Percentiles rank a stretch among this genome's conserved stretches.
phyloP scores from a whole-genome alignment of 768 basidiomycete genomes.

The Naganishia kalamii region DNA sequence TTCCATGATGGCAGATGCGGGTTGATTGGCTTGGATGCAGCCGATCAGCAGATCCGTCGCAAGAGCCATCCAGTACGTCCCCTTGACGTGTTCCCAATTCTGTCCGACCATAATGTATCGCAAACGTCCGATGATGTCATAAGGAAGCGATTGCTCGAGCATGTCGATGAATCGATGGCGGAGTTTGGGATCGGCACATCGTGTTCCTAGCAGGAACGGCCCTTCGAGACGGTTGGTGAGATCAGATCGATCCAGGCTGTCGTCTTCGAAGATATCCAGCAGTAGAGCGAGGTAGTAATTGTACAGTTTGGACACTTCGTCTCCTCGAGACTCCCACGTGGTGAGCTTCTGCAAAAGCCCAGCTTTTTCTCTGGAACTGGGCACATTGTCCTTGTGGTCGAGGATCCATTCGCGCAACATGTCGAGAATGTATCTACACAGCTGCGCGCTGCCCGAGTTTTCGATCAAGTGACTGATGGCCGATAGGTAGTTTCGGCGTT shows the following conservation, averaged over 20 bases:
- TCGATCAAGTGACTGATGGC: conserved; percentile 76
- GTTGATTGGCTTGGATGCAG: conserved; percentile 49
- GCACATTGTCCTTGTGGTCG: conserved; percentile 69
- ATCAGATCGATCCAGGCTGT: conserved; percentile 77
- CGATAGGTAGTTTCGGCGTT: conserved; percentile 70
- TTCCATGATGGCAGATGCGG: not conserved
- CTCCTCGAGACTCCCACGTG: conserved; percentile 64
- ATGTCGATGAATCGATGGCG: conserved; percentile 83
- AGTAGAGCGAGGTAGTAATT: conserved; percentile 80
- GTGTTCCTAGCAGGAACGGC: conserved; percentile 85
- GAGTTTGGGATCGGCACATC: conserved; percentile 68
- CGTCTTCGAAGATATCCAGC: conserved; percentile 88
- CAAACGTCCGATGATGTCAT: conserved; percentile 70
- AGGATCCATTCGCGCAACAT: conserved; percentile 86
- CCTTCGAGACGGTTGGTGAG: conserved; percentile 87
- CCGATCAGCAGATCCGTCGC: conserved; percentile 83
- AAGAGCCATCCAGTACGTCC: conserved; percentile 89
- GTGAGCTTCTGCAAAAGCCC: conserved; percentile 81
- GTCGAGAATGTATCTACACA: conserved; percentile 80
- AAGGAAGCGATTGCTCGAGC: conserved; percentile 79
- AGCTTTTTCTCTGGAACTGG: conserved; percentile 93
- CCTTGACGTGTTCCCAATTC: conserved; percentile 86
- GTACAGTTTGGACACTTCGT: conserved; percentile 60
- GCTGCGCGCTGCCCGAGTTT: conserved; percentile 70
- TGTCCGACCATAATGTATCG: conserved; percentile 88